These are phyloP conservation scores for Helminthosporium solani DNA, from an alignment of 2,329 filamentous ascomycete species.

Conservation along the genomic window DNA sequence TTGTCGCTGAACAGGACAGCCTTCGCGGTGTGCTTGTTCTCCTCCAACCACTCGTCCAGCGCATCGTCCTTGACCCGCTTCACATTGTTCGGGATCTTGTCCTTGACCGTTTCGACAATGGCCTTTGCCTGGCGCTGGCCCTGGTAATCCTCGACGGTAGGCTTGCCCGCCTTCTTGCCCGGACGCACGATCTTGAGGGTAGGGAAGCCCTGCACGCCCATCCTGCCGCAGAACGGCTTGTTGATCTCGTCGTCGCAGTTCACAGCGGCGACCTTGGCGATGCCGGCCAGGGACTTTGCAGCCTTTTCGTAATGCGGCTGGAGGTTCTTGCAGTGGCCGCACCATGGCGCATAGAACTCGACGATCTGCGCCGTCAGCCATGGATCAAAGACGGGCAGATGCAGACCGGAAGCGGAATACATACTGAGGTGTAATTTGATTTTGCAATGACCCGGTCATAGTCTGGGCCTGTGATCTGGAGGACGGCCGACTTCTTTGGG, in stretches of 20 bases:
- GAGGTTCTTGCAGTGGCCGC: slow-evolving; percentile 93
- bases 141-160: slow-evolving; percentile 86
- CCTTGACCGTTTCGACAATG: slow-evolving; percentile 81
- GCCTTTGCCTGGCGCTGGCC: slow-evolving; percentile 79
- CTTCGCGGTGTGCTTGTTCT: slow-evolving; percentile 70
- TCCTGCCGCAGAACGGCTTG: slow-evolving; percentile 79
- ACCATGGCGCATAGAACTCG: slow-evolving; percentile 93
- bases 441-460: slow-evolving; percentile 82
- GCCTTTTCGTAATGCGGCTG: slow-evolving; percentile 95
- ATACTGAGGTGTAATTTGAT: slow-evolving; percentile 88
- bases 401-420: no score
- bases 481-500: slow-evolving; percentile 79
- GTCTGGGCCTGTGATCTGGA: slow-evolving; percentile 75
- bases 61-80: slow-evolving; percentile 77
- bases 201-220: slow-evolving; percentile 92
- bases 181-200: slow-evolving; percentile 92
- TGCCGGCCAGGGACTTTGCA: slow-evolving; percentile 81
- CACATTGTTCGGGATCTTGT: slow-evolving; percentile 91
- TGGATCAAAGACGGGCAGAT: background rate
- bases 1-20: slow-evolving; percentile 93
- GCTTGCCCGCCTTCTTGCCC: slow-evolving; percentile 75
- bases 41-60: slow-evolving; percentile 70
- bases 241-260: slow-evolving; percentile 94
- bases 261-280: slow-evolving; percentile 91
- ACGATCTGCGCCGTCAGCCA: slow-evolving; percentile 34